phyloP scores from a whole-genome alignment of 139 green algal genomes.

The Chara braunii region DNA sequence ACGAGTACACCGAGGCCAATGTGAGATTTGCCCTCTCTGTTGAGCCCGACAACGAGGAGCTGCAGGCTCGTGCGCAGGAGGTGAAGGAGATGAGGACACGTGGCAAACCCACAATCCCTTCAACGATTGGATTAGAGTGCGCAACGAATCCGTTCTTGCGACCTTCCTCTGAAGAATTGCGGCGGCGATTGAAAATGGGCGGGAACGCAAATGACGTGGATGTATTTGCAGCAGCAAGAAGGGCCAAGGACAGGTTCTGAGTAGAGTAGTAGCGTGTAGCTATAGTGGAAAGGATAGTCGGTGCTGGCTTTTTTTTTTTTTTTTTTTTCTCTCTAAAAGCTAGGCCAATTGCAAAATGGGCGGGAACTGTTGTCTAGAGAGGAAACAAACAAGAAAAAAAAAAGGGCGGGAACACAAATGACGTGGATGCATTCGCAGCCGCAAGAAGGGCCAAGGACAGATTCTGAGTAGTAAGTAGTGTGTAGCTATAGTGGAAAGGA shows the following conservation, averaged over 20 bases:
- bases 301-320: too few species aligned
- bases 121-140: slow-evolving; percentile 20
- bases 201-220: slow-evolving; percentile 3
- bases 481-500: too few species aligned
- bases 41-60: slow-evolving; percentile 38
- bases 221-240: slow-evolving; percentile 21
- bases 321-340: too few species aligned
- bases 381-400: too few species aligned
- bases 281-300: too few species aligned
- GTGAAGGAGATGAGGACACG: slow-evolving; percentile 23
- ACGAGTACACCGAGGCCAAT: slow-evolving; percentile 52
- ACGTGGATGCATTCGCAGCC: slow-evolving; percentile 29
- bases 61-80: slow-evolving; percentile 16
- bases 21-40: slow-evolving; percentile 43
- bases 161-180: slow-evolving; percentile 15
- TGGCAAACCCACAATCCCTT: slow-evolving; percentile 35
- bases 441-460: slow-evolving; percentile 17
- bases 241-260: slow-evolving; percentile 20
- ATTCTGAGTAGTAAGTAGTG: too few species aligned
- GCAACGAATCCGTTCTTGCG: slow-evolving; percentile 39
- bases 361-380: too few species aligned
- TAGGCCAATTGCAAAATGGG: too few species aligned
- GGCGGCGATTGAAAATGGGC: not conserved
- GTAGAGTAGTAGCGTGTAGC: too few species aligned
- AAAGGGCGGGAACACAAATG: not conserved